Conservation (phyloP, 176 grass and related monocot species). For the Aegilops speltoides region DNA sequence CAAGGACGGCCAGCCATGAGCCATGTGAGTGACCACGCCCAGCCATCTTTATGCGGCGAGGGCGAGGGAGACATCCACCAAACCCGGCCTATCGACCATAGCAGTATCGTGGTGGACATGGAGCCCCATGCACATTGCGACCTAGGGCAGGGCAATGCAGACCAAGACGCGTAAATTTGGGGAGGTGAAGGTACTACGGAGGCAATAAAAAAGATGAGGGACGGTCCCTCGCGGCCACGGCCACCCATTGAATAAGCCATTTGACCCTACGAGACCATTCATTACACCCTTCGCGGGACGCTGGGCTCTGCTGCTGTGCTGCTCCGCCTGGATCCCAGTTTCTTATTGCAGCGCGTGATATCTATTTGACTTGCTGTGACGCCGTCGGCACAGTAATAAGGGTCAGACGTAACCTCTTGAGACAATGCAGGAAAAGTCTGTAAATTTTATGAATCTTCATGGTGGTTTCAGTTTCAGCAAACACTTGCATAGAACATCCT, state of each 20-base stretch:
- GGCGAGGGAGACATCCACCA: slow-evolving; percentile 41
- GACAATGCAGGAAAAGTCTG: neutral
- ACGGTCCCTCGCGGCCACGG: slow-evolving; percentile 7
- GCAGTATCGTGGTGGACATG: neutral
- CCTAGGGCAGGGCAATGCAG: neutral
- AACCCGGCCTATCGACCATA: slow-evolving; percentile 9
- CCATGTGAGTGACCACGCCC: slow-evolving; percentile 45
- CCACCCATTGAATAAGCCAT: slow-evolving; percentile 34
- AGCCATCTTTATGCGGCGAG: slow-evolving; percentile 29
- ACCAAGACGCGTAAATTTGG: slow-evolving; percentile 33
- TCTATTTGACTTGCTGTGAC: slow-evolving; percentile 26
- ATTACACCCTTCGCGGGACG: neutral
- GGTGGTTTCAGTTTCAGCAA: neutral
- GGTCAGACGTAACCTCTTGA: neutral
- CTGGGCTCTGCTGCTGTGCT: neutral
- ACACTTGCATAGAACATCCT: neutral
- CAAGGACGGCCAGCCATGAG: slow-evolving; percentile 31
- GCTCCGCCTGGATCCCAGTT: slow-evolving; percentile 28
- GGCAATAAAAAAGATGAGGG: neutral
- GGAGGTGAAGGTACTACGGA: slow-evolving; percentile 32
- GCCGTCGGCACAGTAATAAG: neutral
- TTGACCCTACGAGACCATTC: slow-evolving; percentile 21
- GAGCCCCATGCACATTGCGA: slow-evolving; percentile 5
- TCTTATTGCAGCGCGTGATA: neutral
- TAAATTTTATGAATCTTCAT: neutral